Evolutionary conservation across 2,329 filamentous ascomycete genomes (phyloP).

Genomic region (Rutstroemia sydowiana): DNA sequence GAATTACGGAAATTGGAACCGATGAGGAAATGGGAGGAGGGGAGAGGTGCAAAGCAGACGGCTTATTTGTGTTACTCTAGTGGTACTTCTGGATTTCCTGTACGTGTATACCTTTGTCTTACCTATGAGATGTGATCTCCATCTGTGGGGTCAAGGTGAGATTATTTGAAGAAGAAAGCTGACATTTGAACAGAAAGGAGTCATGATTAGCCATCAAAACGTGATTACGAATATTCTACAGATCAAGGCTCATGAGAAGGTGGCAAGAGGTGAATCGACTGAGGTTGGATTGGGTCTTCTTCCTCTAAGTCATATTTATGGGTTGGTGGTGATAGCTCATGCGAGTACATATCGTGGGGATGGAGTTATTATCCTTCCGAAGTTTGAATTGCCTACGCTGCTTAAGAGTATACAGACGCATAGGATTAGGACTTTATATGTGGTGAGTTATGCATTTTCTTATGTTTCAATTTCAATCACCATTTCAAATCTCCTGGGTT

Average conservation of each 20-base stretch:
- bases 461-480: neutral
- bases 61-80: constrained; percentile 70
- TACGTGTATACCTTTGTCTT: constrained; percentile 33
- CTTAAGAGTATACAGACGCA: constrained; percentile 58
- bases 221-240: constrained; percentile 64
- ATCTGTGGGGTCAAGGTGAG: neutral
- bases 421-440: constrained; percentile 58
- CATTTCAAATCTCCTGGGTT: too few relatives aligned
- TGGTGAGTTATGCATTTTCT: constrained; percentile 42
- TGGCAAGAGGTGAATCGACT: constrained; percentile 36
- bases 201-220: constrained; percentile 79
- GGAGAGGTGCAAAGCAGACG: constrained; percentile 59
- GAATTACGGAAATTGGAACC: constrained; percentile 45
- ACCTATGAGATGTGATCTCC: neutral
- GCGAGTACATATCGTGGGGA: constrained; percentile 63
- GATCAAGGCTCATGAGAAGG: constrained; percentile 37
- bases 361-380: constrained; percentile 62
- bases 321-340: constrained; percentile 64
- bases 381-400: constrained; percentile 65
- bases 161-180: constrained; percentile 26
- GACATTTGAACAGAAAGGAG: constrained; percentile 54
- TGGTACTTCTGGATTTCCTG: constrained; percentile 49
- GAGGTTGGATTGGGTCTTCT: constrained; percentile 56
- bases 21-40: constrained; percentile 51
- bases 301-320: constrained; percentile 86